Percentiles rank a stretch among this genome's conserved stretches.
Evolutionary conservation across 2,329 filamentous ascomycete genomes (phyloP).

Genomic region (Lasiodiplodia sp.): DNA sequence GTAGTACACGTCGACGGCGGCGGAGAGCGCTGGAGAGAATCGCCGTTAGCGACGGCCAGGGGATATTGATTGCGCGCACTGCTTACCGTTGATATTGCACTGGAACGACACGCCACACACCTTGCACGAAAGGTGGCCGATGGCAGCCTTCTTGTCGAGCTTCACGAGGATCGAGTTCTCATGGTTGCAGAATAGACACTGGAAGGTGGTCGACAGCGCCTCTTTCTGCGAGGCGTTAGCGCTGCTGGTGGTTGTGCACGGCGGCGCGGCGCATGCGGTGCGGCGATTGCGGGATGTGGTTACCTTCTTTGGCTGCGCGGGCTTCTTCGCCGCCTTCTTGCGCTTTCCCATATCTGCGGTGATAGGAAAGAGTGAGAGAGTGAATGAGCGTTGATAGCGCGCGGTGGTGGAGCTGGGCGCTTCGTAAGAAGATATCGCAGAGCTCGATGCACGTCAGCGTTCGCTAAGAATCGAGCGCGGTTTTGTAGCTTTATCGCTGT

Average conservation of each 20-base stretch:
- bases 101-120: slow-evolving; percentile 94
- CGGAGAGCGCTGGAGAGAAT: slow-evolving; percentile 75
- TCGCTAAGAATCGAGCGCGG: background rate
- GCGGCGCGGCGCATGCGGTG: slow-evolving; percentile 6
- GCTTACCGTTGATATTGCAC: slow-evolving; percentile 87
- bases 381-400: slow-evolving; percentile 1
- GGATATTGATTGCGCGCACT: slow-evolving; percentile 26
- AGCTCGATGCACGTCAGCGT: background rate
- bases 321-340: slow-evolving; percentile 84
- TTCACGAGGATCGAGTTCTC: slow-evolving; percentile 91
- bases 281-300: slow-evolving; percentile 32
- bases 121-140: slow-evolving; percentile 87
- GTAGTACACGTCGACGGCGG: slow-evolving; percentile 92
- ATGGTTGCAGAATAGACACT: slow-evolving; percentile 98
- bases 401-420: too few relatives aligned
- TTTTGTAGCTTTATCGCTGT: slow-evolving; percentile 1
- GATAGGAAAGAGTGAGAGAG: background rate
- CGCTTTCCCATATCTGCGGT: slow-evolving; percentile 71
- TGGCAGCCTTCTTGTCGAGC: slow-evolving; percentile 89
- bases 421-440: too few relatives aligned
- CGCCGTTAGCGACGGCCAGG: background rate
- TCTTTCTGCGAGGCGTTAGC: slow-evolving; percentile 56
- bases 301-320: slow-evolving; percentile 83
- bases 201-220: slow-evolving; percentile 81
- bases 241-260: slow-evolving; percentile 4